Conservation (phyloP, 176 grass and related monocot species). For the Oryza glumipatula region DNA sequence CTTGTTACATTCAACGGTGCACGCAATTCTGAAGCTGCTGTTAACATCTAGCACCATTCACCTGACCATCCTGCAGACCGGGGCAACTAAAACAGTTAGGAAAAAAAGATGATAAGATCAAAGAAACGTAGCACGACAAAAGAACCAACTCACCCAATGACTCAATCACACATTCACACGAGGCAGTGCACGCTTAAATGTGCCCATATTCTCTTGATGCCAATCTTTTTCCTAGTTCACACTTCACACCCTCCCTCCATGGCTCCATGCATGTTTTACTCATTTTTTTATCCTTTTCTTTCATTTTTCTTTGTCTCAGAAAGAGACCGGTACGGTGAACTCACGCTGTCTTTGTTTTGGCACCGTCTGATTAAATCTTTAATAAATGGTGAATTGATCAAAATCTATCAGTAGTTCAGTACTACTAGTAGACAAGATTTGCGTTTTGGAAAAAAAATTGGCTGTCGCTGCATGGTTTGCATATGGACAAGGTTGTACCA, state of each 20-base stretch:
- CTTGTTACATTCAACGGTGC: slow-evolving; percentile 3
- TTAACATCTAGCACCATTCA: no score
- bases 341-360: slow-evolving; percentile 22
- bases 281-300: background rate
- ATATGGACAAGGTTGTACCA: slow-evolving; percentile 23
- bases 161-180: slow-evolving; percentile 34
- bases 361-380: slow-evolving; percentile 9
- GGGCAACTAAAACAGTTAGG: background rate
- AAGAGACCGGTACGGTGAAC: slow-evolving; percentile 38
- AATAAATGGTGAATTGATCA: slow-evolving; percentile 1
- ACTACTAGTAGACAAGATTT: slow-evolving; percentile 24
- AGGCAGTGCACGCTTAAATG: slow-evolving; percentile 11
- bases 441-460: slow-evolving; percentile 18
- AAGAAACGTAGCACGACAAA: background rate
- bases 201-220: slow-evolving; percentile 27
- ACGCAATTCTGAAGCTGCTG: background rate
- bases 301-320: background rate
- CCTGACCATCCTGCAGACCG: background rate
- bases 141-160: background rate
- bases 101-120: slow-evolving; percentile 4
- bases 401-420: background rate
- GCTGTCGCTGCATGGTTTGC: background rate
- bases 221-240: slow-evolving; percentile 36
- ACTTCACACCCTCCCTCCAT: slow-evolving; percentile 22
- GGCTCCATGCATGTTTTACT: slow-evolving; percentile 18